Evolutionary conservation across 1,139 yeast genomes (phyloP), one percentile per base, ranked within the genome.

Genomic region (Yueomyces sp.): DNA sequence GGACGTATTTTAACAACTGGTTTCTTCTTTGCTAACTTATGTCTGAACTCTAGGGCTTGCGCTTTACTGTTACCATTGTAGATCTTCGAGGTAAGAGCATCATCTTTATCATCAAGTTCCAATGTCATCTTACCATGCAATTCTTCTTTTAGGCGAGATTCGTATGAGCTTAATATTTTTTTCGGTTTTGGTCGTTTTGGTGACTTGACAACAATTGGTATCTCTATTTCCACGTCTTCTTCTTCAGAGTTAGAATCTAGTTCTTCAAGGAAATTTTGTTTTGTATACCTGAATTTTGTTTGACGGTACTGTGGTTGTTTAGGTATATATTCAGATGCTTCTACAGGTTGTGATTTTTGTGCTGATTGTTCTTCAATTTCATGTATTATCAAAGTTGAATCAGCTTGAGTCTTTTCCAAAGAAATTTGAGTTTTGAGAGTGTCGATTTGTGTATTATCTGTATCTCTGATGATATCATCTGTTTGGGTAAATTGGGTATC

Each of bases 41-140:
- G 60, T 47, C 59, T 63, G 26, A 67, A 54, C 27, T 58, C 63
- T 25, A 67, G 47, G 29, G 65, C 42, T 1, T 63, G 57, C 0
- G 68, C 62, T 45, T 65, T 68, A 6, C 68, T 53, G 5, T 42
- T 42, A 19, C 43, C 42, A 3, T 58, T 52, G 3, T 46, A 37
- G 3, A 45, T 30, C 2, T 36, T 37, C 4, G 25, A 39, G 4
- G 32, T 30, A 5, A 36, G 36, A n/a, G 41, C 45, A 3, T 50
- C 52, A 12, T 47, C 48, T 25, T 55, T 53, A 27, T 47, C 42
- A 7, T 50, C 56, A 2, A 50, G 48, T 35, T 47, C 47, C 9
- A 59, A 48, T 5, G 41, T 46, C 6, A 56, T 41, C 4, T 39
- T 40, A 27, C 46, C 40, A 29, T 44, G 38, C 7, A 46, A 41